phyloP scores from a whole-genome alignment of 257 asterid genomes.

The Sherardia arvensis region DNA sequence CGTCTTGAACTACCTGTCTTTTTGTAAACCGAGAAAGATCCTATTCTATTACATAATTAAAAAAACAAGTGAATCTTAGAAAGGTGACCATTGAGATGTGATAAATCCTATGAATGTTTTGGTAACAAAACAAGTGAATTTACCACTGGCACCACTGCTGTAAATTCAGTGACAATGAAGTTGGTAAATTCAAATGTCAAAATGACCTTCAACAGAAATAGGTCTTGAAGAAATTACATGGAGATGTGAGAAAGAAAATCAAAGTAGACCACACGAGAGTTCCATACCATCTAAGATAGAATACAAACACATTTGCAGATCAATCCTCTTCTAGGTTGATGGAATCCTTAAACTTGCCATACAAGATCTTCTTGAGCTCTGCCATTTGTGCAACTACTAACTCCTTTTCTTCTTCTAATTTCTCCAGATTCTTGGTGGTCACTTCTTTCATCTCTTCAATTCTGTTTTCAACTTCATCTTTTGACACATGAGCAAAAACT shows the following conservation, averaged over 20 bases:
- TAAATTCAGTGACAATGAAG: too few species aligned
- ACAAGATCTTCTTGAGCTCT: constrained; percentile 63
- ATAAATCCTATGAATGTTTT: too few species aligned
- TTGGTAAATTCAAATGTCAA: too few species aligned
- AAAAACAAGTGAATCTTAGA: too few species aligned
- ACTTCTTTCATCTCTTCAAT: constrained; percentile 68
- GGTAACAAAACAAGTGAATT: too few species aligned
- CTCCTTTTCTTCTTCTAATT: constrained; percentile 68
- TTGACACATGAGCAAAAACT: constrained; percentile 77
- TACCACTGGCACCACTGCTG: too few species aligned
- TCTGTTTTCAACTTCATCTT: constrained; percentile 78
- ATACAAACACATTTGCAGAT: neutral
- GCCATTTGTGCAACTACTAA: constrained; percentile 65
- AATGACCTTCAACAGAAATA: too few species aligned
- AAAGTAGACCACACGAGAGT: neutral
- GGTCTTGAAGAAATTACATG: neutral
- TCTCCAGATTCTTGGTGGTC: constrained; percentile 59
- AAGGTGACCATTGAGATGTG: too few species aligned
- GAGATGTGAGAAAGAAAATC: neutral
- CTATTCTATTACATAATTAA: too few species aligned
- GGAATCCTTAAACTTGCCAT: constrained; percentile 78
- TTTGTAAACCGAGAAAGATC: too few species aligned
- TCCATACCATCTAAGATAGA: neutral
- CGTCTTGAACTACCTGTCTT: too few species aligned
- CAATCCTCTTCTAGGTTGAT: constrained; percentile 83